phyloP scores from a whole-genome alignment of 2,329 filamentous ascomycete species.

The Neodidymelliopsis sp. region DNA sequence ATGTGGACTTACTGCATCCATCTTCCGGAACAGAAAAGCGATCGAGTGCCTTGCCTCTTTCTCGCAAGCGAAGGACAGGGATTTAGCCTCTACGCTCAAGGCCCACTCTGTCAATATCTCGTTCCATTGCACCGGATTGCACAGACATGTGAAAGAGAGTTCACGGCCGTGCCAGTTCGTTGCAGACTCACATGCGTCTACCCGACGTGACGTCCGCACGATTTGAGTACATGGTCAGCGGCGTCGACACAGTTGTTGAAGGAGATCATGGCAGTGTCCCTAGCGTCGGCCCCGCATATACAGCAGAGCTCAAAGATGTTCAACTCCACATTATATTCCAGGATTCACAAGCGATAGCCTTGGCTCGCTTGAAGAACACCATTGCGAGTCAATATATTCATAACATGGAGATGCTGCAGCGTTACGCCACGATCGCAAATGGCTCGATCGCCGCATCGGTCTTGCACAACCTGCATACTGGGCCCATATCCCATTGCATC shows the following conservation, averaged over 20 bases:
- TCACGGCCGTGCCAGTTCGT: not conserved
- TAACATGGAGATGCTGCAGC: constrained; percentile 8
- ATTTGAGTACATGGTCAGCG: not conserved
- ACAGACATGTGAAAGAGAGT: not conserved
- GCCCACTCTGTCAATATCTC: not conserved
- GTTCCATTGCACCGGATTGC: too few species aligned
- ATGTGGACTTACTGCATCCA: too few species aligned
- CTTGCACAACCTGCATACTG: not conserved
- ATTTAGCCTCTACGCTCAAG: too few species aligned
- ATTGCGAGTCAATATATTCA: not conserved
- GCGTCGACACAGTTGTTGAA: not conserved
- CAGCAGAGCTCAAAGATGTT: not conserved
- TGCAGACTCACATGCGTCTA: not conserved
- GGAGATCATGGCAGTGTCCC: not conserved
- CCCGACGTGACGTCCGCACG: not conserved
- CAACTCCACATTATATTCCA: not conserved
- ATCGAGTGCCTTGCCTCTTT: too few species aligned
- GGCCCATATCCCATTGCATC: too few species aligned
- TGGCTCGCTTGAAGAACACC: not conserved
- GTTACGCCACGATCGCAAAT: constrained; percentile 4
- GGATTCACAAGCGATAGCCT: not conserved
- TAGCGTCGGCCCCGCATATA: constrained; percentile 9
- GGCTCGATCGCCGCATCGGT: not conserved
- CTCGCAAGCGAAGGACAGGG: too few species aligned
- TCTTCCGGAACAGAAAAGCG: too few species aligned